Conservation (phyloP, 2,329 filamentous ascomycete species). For the Sarocladium kiliense region DNA sequence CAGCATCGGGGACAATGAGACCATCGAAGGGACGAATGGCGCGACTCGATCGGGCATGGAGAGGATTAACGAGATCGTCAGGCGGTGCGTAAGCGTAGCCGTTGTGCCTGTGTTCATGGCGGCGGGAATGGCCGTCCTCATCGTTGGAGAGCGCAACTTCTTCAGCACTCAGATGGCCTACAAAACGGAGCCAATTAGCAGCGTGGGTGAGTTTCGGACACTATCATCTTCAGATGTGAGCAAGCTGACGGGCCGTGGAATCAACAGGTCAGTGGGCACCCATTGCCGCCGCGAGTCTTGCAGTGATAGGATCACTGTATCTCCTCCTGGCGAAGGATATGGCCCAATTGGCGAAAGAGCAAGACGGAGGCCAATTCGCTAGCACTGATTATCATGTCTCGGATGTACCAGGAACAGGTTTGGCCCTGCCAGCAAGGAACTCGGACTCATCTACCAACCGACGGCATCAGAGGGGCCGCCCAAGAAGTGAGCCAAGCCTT, state of each 20-base stretch:
- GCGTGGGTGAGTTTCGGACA: constrained; percentile 42
- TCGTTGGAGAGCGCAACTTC: constrained; percentile 60
- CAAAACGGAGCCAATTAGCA: constrained; percentile 57
- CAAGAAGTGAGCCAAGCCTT: neutral
- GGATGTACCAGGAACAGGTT: no score
- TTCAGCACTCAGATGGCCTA: constrained; percentile 51
- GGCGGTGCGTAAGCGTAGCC: constrained; percentile 47
- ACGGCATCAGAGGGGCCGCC: neutral
- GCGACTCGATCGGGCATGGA: constrained; percentile 48
- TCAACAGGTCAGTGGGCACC: constrained; percentile 27
- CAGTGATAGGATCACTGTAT: constrained; percentile 10
- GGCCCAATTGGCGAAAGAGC: neutral
- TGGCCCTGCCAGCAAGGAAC: no score
- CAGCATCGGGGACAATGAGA: constrained; percentile 22
- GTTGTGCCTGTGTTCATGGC: constrained; percentile 55
- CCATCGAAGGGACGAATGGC: constrained; percentile 48
- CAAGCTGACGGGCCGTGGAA: neutral
- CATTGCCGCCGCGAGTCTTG: constrained; percentile 8
- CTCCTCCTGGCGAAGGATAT: constrained; percentile 10
- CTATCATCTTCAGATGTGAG: no score
- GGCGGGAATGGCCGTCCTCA: constrained; percentile 53
- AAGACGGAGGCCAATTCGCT: neutral
- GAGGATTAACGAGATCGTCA: constrained; percentile 49
- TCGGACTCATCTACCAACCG: neutral
- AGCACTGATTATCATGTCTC: neutral